Percentiles rank a stretch among this genome's conserved stretches.
Evolutionary conservation across 163 green algal species (phyloP).

Genomic region (Scenedesmus sp.): DNA sequence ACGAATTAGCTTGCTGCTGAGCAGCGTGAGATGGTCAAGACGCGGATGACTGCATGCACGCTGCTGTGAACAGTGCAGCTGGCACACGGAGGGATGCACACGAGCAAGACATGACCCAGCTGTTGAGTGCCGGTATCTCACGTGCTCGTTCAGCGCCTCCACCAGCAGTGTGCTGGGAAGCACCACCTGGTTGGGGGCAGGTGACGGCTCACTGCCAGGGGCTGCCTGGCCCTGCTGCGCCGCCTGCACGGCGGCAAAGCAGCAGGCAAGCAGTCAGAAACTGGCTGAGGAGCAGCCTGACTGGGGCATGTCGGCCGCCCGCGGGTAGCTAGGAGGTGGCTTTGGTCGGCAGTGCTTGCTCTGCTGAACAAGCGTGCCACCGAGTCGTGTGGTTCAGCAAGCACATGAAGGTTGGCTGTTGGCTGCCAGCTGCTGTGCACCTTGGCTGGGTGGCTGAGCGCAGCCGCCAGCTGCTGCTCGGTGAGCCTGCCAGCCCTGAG

Average conservation of each 20-base stretch:
- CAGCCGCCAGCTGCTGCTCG: slow-evolving; percentile 71
- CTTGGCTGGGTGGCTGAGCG: slow-evolving; percentile 65
- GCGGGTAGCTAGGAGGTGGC: too few species aligned
- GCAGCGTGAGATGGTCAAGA: too few species aligned
- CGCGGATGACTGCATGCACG: too few species aligned
- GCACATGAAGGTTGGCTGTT: too few species aligned
- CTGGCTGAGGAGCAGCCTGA: too few species aligned
- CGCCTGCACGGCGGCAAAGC: not conserved
- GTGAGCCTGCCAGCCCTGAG: slow-evolving; percentile 69
- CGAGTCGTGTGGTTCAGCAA: too few species aligned
- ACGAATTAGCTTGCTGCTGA: not conserved
- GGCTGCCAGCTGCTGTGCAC: not conserved
- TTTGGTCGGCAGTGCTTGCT: too few species aligned
- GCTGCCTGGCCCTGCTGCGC: not conserved
- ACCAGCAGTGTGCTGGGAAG: slow-evolving; percentile 82
- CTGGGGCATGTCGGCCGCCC: too few species aligned
- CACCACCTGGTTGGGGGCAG: slow-evolving; percentile 54
- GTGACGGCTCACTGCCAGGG: not conserved
- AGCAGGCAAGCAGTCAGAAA: not conserved
- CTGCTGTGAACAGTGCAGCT: not conserved
- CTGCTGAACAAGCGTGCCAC: too few species aligned
- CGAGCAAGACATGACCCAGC: too few species aligned
- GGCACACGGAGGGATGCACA: too few species aligned
- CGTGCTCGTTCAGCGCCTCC: slow-evolving; percentile 86
- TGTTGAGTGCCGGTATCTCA: slow-evolving; percentile 11